These are phyloP conservation scores for Wickerhamiella sergipiensis DNA, from an alignment of 805 yeast genomes.

Conservation along the genomic window DNA sequence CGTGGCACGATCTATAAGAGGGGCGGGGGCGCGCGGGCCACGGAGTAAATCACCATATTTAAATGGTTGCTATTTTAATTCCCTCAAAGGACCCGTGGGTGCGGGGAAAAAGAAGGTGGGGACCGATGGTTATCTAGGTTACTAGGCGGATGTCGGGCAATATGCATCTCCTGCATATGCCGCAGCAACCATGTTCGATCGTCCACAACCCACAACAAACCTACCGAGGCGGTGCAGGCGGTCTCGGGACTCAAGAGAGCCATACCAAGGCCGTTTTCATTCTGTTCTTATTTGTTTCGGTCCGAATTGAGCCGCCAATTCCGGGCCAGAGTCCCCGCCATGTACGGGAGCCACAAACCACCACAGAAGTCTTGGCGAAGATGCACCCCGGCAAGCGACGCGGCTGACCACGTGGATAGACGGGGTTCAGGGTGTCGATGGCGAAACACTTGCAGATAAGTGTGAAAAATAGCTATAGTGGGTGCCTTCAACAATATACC, in stretches of 20 bases:
- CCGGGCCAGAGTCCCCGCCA: no score
- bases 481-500: background rate
- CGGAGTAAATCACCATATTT: no score
- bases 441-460: background rate
- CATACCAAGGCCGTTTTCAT: background rate
- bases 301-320: no score
- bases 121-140: background rate
- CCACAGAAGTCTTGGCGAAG: background rate
- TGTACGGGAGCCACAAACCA: background rate
- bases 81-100: no score
- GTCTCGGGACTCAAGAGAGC: no score
- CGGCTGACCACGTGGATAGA: background rate
- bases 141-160: background rate
- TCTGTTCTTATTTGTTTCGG: no score
- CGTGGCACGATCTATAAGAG: background rate
- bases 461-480: background rate
- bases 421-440: background rate
- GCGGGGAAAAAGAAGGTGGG: no score
- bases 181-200: background rate
- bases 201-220: background rate
- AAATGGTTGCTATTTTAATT: no score
- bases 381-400: background rate
- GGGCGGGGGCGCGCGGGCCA: background rate
- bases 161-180: background rate
- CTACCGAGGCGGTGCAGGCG: background rate